Percentiles rank a stretch among this genome's conserved stretches.
Evolutionary conservation across 78 protist genomes (phyloP).

Genomic region (Paratrimastix pyriformis): DNA sequence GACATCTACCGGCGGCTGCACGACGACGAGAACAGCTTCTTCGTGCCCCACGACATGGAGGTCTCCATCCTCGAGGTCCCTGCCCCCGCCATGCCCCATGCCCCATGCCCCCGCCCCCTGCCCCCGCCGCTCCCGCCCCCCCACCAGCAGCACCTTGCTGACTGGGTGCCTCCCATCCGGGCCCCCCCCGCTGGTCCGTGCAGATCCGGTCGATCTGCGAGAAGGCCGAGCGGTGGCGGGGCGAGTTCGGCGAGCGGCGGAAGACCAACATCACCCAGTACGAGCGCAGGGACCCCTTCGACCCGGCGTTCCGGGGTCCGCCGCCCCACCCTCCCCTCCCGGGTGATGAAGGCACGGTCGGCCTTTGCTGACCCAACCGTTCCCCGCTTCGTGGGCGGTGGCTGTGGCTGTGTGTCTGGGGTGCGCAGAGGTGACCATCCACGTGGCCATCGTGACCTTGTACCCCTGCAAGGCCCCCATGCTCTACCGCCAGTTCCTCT

Average conservation of each 20-base stretch:
- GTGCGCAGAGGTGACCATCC: not conserved
- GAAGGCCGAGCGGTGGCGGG: slow-evolving; percentile 24
- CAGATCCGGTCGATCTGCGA: not conserved
- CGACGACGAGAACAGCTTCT: not conserved
- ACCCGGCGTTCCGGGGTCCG: no score
- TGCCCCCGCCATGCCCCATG: no score
- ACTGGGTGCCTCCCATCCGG: no score
- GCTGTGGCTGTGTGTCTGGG: no score
- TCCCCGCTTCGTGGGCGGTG: not conserved
- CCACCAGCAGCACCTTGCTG: no score
- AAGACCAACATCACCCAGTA: not conserved
- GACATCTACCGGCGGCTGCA: slow-evolving; percentile 27
- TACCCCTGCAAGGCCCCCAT: not conserved
- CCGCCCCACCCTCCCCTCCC: not conserved
- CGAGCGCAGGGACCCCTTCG: not conserved
- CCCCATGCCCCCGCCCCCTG: no score
- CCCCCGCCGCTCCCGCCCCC: no score
- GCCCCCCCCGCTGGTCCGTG: no score
- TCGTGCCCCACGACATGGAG: slow-evolving; percentile 22
- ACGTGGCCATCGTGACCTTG: not conserved
- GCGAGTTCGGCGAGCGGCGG: slow-evolving; percentile 12
- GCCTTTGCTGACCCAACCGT: not conserved
- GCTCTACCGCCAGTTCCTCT: slow-evolving; percentile 15
- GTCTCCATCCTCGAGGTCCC: not conserved
- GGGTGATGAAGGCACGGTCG: not conserved